Evolutionary conservation across 2,329 filamentous ascomycete species (phyloP), one percentile per base, ranked within the genome.

Genomic region (Setomelanomma holmii): DNA sequence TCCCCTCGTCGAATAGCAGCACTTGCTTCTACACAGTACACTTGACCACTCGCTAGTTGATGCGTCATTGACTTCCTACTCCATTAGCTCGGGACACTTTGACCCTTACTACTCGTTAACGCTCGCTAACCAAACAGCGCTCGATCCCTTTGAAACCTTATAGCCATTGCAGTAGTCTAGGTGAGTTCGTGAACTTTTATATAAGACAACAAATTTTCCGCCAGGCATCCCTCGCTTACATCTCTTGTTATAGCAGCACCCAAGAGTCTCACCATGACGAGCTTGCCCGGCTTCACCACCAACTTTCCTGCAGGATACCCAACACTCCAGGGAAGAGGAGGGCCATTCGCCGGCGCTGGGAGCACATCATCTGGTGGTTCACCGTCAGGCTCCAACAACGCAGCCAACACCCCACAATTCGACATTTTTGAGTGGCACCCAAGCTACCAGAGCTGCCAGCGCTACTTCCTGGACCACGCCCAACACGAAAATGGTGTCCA

Each of bases 351-450:
- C 36, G 66, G 52, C 40, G 66, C 55, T 22, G 53, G 54, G 21
- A 63, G 58, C 48, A 60, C 63, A 16, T 64, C 61, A 7, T 65
- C 67, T 1, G 67, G 61, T 16, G 60, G 53, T 12, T 69, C 67
- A 16, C 64, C 62, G 2, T 61, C 65, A 10, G 56, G 49, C n/a
- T 63, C 58, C 40, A 63, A 34, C 24, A 34, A 56, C 36, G 38
- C 60, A 16, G 47, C 64, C 16, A 52, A 61, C 22, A 50, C 63
- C 35, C 68, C 70, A 5, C 78, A 80, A 56, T 86, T 93, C 75
- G 89, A 93, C 74, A 89, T 97, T 59, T 89, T 97, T 72, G 89
- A 92, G 55, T 98, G 95, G 95, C 90, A 96, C 73, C 90, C 91
- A 8, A 89, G 89, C 53, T 96, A 96, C 74, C 89, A 95, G 75